Base-by-base conservation (phyloP, 306 rosid species). In the Luffa aegyptiaca region DNA sequence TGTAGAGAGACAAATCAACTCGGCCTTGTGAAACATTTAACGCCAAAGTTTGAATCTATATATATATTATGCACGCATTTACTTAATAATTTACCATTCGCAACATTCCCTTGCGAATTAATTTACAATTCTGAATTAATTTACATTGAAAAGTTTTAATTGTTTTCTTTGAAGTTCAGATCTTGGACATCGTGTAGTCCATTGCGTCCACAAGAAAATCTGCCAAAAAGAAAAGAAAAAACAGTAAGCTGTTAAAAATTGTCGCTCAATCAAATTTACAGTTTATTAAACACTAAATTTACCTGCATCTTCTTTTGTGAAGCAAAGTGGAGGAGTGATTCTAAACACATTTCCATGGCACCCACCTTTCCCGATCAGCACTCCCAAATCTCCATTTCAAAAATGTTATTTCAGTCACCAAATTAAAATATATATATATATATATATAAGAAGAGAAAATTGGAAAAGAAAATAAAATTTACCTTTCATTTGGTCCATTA, bases 301-400 rank as follows among this genome's bases (percentile, higher is more conserved):
- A 93, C 98, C 98, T 79, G 98, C 97, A 83, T 92, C 98, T 80
- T 92, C 89, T 86, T 87, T 92, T 20, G 88, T 90, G 90, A 95
- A 88, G 81, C 98, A 95, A 58, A 95, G 80, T 5, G 98, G 97
- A 79, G 98, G 98, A 55, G 98, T 95, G 65, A 95, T 90, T 89
- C 98, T 86, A 82, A 95, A 92, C 21, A 92, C 97, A 85, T 95
- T 95, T 68, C 96, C 97, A 79, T 86, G 86, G 80, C 74, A 92
- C 33, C 98, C 97, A 45, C 98, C 98, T 78, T 89, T 92, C 48
- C 98, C 98, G 13, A 92, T 63, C 79, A 95, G 81, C 37, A 91
- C 96, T 71, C 98, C 98, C 85, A 91, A 71, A 55, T 92, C 98
- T 94, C n/a, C 9, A 13, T 39, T 31, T 10, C 57, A 59, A 73